Conservation (phyloP, 257 asterid species). For the Marsdenia floribunda region DNA sequence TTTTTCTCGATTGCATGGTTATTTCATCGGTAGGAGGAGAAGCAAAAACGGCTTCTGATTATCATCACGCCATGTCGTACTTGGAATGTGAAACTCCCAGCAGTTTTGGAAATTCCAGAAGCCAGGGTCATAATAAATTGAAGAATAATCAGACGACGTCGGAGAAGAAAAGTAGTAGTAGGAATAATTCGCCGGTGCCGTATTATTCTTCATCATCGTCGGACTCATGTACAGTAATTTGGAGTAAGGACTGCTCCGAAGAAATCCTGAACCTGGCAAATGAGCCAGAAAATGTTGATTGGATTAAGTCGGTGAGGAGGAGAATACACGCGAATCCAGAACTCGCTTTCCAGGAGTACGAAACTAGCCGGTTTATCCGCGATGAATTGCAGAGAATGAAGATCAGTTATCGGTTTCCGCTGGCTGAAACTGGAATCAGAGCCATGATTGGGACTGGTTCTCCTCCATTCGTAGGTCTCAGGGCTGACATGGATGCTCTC, state of each 20-base stretch:
- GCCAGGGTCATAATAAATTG: background rate
- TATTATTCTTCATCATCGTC: background rate
- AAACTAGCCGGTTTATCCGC: slow-evolving; percentile 61
- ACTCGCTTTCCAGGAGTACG: slow-evolving; percentile 73
- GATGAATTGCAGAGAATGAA: slow-evolving; percentile 56
- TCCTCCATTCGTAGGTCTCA: slow-evolving; percentile 78
- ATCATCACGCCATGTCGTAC: slow-evolving; percentile 34
- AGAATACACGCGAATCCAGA: slow-evolving; percentile 80
- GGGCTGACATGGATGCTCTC: slow-evolving; percentile 98
- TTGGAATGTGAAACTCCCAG: slow-evolving; percentile 15
- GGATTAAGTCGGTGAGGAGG: slow-evolving; percentile 68
- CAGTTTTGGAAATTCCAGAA: slow-evolving; percentile 8
- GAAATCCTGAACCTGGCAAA: slow-evolving; percentile 43
- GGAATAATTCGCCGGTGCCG: background rate
- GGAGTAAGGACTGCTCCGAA: slow-evolving; percentile 52
- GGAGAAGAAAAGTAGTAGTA: too few relatives aligned
- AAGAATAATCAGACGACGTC: slow-evolving; percentile 34
- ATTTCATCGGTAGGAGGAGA: background rate
- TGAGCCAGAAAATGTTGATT: slow-evolving; percentile 30
- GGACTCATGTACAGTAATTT: slow-evolving; percentile 26
- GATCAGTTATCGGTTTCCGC: slow-evolving; percentile 51
- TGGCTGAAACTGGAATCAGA: slow-evolving; percentile 74
- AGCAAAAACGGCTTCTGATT: background rate
- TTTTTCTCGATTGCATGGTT: background rate
- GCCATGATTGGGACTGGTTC: slow-evolving; percentile 69